A percentile compares a stretch with the other conserved stretches of the same genome.
Conservation (phyloP, 306 rosid species). For the Sicyos baderoa region DNA sequence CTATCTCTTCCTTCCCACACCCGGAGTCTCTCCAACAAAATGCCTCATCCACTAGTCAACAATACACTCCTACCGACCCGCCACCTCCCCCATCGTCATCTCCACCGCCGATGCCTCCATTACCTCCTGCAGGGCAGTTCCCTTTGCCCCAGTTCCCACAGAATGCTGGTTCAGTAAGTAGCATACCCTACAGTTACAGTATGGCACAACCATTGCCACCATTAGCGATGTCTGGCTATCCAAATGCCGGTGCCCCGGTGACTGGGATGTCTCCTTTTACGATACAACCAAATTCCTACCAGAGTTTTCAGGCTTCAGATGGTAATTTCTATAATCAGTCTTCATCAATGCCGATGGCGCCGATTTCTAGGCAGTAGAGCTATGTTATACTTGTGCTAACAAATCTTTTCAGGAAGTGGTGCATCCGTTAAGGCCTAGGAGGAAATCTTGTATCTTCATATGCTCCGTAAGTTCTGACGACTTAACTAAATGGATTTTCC, state of each 20-base stretch:
- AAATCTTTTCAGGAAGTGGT: constrained; percentile 7
- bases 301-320: constrained; percentile 78
- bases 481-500: constrained; percentile 1
- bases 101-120: constrained; percentile 83
- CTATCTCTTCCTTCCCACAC: constrained; percentile 42
- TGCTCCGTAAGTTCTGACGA: background rate
- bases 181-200: constrained; percentile 47
- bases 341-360: constrained; percentile 74
- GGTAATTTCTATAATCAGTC: constrained; percentile 70
- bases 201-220: constrained; percentile 44
- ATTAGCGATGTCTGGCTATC: constrained; percentile 44
- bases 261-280: constrained; percentile 45
- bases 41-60: constrained; percentile 44
- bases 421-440: constrained; percentile 2
- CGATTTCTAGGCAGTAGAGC: constrained; percentile 47
- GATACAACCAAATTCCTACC: constrained; percentile 50
- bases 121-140: constrained; percentile 69
- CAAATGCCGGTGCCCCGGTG: constrained; percentile 36
- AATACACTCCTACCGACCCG: constrained; percentile 47
- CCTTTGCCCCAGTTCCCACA: constrained; percentile 58
- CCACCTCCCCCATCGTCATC: constrained; percentile 85
- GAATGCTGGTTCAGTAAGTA: constrained; percentile 50
- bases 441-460: constrained; percentile 1
- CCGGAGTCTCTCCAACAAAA: constrained; percentile 47
- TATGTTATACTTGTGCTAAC: constrained; percentile 16